Base-by-base conservation (phyloP, 164 flowering plant species). In the Taxillus chinensis region DNA sequence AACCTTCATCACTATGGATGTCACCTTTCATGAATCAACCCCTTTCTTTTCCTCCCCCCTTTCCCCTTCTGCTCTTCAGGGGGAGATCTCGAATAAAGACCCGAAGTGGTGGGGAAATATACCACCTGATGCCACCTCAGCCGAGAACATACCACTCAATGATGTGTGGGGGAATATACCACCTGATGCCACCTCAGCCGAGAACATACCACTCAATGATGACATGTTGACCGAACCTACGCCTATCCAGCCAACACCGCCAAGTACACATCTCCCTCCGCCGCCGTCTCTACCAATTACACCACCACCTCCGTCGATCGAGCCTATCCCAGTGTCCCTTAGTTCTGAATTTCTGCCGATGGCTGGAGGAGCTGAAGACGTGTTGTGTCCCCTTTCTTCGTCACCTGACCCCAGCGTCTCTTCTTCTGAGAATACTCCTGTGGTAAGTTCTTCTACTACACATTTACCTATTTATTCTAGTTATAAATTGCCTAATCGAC, bases 381-480 rank as follows among this genome's bases (percentile, higher is more conserved):
- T 27, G 27, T 27, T 27, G 27, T 27, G 27, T 2, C 7, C 13
- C 14, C 13, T 13, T 14, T 62, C 57, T 51, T 59, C 13, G 37
- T n/a, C 57, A 57, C 7, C 17, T 59, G 42, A 59, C 49, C 68
- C 63, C 37, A 45, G 40, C 49, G 62, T 59, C 57, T 45, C 57
- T 48, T 13, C 68, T 57, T 55, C 39, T 64, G 55, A 64, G 62
- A 64, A 64, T 64, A 57, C 12, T 64, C 58, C 41, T 55, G 58
- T 15, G 41, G 58, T 55, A 55, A 7, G 12, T 48, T 45, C 60
- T 55, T 27, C 40, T 8, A 55, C 7, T 55, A 64, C 43, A 55
- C 3, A 6, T 55, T n/a, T 39, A 38, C 17, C 53, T 63, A 16
- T 9, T 14, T 54, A 48, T 41, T 8, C 41, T 63, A 49, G 65